These are phyloP conservation scores for Abelmoschus esculentus DNA, from an alignment of 345 rosid genomes.

Conservation along the genomic window DNA sequence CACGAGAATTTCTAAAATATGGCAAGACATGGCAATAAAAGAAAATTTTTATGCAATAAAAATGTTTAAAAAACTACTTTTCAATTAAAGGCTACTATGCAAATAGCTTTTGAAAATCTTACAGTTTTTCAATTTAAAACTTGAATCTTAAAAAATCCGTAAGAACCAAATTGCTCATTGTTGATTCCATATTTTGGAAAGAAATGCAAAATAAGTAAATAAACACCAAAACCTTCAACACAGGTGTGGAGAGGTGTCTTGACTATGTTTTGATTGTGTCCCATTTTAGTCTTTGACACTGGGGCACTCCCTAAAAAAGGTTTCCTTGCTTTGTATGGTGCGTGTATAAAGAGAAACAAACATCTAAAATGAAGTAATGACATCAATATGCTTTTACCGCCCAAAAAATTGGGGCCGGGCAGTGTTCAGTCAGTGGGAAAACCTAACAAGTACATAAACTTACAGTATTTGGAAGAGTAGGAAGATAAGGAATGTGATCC, in stretches of 20 bases:
- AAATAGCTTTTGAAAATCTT: too few relatives aligned
- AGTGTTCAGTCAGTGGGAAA: background rate
- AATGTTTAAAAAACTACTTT: background rate
- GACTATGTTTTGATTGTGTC: background rate
- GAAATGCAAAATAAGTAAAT: too few relatives aligned
- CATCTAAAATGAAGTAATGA: background rate
- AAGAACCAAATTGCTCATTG: too few relatives aligned
- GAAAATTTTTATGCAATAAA: background rate
- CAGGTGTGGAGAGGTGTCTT: background rate
- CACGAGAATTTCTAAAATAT: background rate
- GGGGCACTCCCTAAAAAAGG: background rate
- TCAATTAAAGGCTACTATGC: too few relatives aligned
- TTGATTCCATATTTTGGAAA: too few relatives aligned
- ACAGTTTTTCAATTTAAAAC: too few relatives aligned
- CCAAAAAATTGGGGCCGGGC: background rate
- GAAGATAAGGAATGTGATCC: constrained; percentile 62
- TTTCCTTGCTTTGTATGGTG: background rate
- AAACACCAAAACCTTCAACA: too few relatives aligned
- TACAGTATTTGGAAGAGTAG: constrained; percentile 74
- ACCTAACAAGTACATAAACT: constrained; percentile 22
- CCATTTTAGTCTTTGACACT: background rate
- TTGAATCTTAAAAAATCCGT: too few relatives aligned
- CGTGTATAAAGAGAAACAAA: background rate
- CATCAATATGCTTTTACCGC: background rate
- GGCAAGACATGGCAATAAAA: background rate